Percentiles rank a stretch among this genome's conserved stretches.
phyloP scores from a whole-genome alignment of 768 basidiomycete genomes.

The Zangia roseola region DNA sequence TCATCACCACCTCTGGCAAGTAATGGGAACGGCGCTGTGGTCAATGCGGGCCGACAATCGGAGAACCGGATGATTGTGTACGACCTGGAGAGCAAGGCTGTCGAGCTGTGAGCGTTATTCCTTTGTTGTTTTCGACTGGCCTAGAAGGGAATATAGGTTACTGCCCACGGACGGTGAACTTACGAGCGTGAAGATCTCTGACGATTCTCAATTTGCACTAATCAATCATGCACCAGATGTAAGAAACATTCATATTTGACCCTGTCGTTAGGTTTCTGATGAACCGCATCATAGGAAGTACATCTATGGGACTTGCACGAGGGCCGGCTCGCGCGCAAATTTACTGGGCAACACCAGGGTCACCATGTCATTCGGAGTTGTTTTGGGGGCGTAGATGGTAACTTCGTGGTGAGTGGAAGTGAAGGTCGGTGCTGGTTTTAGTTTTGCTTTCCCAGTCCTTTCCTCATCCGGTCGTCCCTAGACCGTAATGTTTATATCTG shows the following conservation, averaged over 20 bases:
- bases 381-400: slow-evolving; percentile 87
- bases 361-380: slow-evolving; percentile 88
- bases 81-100: slow-evolving; percentile 65
- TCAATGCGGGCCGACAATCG: slow-evolving; percentile 37
- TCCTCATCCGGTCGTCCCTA: slow-evolving; percentile 33
- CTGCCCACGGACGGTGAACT: slow-evolving; percentile 73
- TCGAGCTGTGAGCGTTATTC: slow-evolving; percentile 58
- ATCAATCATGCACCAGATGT: slow-evolving; percentile 88
- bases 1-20: slow-evolving; percentile 30
- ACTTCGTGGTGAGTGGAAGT: slow-evolving; percentile 90
- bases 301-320: slow-evolving; percentile 81
- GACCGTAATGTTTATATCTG: slow-evolving; percentile 95
- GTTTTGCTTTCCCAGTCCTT: slow-evolving; percentile 1
- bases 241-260: slow-evolving; percentile 30
- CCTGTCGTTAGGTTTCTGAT: slow-evolving; percentile 5
- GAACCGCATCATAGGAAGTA: slow-evolving; percentile 62
- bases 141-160: slow-evolving; percentile 42
- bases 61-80: slow-evolving; percentile 75
- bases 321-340: slow-evolving; percentile 71
- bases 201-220: slow-evolving; percentile 83
- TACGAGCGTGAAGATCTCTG: slow-evolving; percentile 84
- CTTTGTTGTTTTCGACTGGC: slow-evolving; percentile 9
- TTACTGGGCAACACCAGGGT: slow-evolving; percentile 81
- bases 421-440: slow-evolving; percentile 62
- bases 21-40: slow-evolving; percentile 33